These are phyloP conservation scores for Chalara sp. DNA, from an alignment of 2,329 filamentous ascomycete species.

Conservation along the genomic window DNA sequence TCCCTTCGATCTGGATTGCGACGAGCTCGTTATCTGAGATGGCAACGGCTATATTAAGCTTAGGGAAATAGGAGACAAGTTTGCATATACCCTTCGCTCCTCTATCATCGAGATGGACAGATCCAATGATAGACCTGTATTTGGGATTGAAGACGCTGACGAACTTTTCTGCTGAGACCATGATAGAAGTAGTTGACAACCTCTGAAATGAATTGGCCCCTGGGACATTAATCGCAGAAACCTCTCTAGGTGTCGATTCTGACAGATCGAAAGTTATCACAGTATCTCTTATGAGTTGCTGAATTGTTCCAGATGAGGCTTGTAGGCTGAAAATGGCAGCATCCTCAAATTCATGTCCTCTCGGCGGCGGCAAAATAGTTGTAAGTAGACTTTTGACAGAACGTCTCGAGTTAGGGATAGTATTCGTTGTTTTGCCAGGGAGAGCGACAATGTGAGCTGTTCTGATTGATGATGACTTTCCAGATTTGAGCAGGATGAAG, in stretches of 20 bases:
- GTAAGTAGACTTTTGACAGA: slow-evolving; percentile 25
- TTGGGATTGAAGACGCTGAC: slow-evolving; percentile 64
- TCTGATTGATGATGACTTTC: slow-evolving; percentile 7
- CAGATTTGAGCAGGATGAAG: slow-evolving; percentile 33
- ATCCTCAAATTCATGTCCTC: neutral
- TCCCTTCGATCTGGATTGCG: slow-evolving; percentile 61
- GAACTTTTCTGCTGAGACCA: slow-evolving; percentile 50
- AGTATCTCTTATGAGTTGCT: slow-evolving; percentile 47
- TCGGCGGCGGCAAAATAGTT: slow-evolving; percentile 13
- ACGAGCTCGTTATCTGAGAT: slow-evolving; percentile 58
- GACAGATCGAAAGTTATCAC: slow-evolving; percentile 60
- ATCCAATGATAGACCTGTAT: slow-evolving; percentile 46
- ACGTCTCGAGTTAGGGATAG: slow-evolving; percentile 12
- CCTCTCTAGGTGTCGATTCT: slow-evolving; percentile 52
- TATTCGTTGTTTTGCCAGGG: slow-evolving; percentile 16
- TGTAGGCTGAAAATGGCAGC: slow-evolving; percentile 47
- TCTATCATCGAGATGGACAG: slow-evolving; percentile 27
- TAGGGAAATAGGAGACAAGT: slow-evolving; percentile 56
- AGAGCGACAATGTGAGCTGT: slow-evolving; percentile 25
- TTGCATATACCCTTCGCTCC: slow-evolving; percentile 26
- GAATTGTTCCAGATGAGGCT: slow-evolving; percentile 54
- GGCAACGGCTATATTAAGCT: slow-evolving; percentile 59
- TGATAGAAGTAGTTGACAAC: slow-evolving; percentile 58
- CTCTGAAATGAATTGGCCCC: slow-evolving; percentile 56
- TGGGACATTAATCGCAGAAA: slow-evolving; percentile 45